Evolutionary conservation across 352 stramenopile genomes (phyloP), one percentile per base, ranked within the genome.

Genomic region (Phytophthora sansomeana): DNA sequence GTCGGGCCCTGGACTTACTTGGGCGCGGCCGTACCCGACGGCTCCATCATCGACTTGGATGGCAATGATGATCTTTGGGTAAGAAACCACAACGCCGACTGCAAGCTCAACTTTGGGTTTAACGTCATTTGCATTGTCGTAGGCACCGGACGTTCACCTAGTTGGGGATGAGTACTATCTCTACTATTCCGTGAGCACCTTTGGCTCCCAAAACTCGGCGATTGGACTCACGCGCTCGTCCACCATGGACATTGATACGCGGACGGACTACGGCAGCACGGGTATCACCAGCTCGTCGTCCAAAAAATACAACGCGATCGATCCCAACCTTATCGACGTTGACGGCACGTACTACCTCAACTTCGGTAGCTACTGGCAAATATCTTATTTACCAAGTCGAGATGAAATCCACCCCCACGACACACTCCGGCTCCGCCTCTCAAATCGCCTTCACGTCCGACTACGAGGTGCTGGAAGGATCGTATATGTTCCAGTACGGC

Each of bases 41-140:
- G 69, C 6, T 83, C 78, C 17, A 77, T 42, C 33, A 86, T 86
- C 46, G 70, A 86, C 49, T 41, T 86, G n/a, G 56, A 77, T 4
- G 78, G 78, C 32, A 80, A 78, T 11, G 75, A 82, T 41, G 78
- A 80, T 24, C 73, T 85, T 6, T 85, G 74, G 77, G 70, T 78
- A 39, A 28, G 50, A n/a, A n/a, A n/a, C n/a, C n/a, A n/a, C n/a
- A n/a, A n/a, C n/a, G n/a, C n/a, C n/a, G n/a, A n/a, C n/a, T n/a
- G n/a, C n/a, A n/a, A n/a, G n/a, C n/a, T n/a, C n/a, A n/a, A n/a
- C 9, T 48, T 30, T 8, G 26, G 32, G 13, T 14, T 21, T 52
- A 41, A 29, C 19, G 11, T 26, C 7, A 6, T 19, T 50, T 30
- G 9, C 7, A 30, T 36, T 57, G 24, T 73, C 33, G 5, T 55